Evolutionary conservation across 2,329 filamentous ascomycete species (phyloP).

Genomic region (Exophiala bonariae): DNA sequence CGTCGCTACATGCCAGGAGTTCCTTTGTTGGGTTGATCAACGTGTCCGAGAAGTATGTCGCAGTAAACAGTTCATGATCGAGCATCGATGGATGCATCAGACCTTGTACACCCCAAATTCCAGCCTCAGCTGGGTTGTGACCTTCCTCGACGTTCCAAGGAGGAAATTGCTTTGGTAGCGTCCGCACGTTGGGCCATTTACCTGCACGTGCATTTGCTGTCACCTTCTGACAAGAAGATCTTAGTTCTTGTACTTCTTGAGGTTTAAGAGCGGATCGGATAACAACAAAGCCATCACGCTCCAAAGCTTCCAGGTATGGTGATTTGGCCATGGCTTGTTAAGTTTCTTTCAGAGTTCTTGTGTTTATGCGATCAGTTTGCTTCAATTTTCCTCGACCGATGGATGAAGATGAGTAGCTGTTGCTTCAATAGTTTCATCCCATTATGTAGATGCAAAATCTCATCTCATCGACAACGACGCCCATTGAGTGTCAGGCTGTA

Average conservation of each 20-base stretch:
- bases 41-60: constrained; percentile 68
- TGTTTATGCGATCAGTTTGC: too few species aligned
- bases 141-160: constrained; percentile 67
- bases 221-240: constrained; percentile 60
- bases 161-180: constrained; percentile 84
- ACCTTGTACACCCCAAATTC: constrained; percentile 92
- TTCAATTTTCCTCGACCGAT: too few species aligned
- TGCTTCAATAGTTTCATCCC: too few species aligned
- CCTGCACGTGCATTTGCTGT: constrained; percentile 66
- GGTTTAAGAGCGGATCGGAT: constrained; percentile 64
- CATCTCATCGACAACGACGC: too few species aligned
- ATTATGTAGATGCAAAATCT: too few species aligned
- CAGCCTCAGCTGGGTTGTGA: constrained; percentile 48
- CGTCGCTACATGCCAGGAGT: constrained; percentile 57
- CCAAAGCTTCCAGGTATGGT: constrained; percentile 55
- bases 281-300: constrained; percentile 72
- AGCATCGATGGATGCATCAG: constrained; percentile 70
- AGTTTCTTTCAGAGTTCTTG: too few species aligned
- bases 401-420: too few species aligned
- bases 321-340: constrained; percentile 5
- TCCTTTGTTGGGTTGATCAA: constrained; percentile 64
- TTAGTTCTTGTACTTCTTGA: constrained; percentile 57
- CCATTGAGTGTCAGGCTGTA: too few species aligned
- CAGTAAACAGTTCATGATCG: constrained; percentile 60
- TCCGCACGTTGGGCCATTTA: constrained; percentile 76